Base-by-base conservation (phyloP, 306 rosid genomes). In the Corylus heterophylla region DNA sequence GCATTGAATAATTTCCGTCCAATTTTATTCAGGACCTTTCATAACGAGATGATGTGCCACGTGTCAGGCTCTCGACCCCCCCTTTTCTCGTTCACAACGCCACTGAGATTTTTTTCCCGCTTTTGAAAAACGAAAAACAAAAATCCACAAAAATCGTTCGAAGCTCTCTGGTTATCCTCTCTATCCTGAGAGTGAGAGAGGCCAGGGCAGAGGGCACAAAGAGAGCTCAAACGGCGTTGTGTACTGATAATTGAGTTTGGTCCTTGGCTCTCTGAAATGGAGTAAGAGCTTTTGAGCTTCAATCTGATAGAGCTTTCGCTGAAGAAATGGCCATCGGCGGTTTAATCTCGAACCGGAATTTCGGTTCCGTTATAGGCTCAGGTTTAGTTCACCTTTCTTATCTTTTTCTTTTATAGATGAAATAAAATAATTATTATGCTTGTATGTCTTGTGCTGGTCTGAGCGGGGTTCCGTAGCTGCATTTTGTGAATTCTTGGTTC, bases 281-380 rank as follows among this genome's bases (percentile, higher is more conserved):
- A 51, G n/a, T 81, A 62, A 73, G 42, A 49, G 45, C 49, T 64
- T 16, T 10, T 62, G 35, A 35, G 4, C 35, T 42, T 35, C 48
- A 68, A 6, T n/a, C 54, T 25, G 52, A 35, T 45, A 42, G 8
- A 55, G 54, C 27, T 35, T 69, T 54, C 16, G 17, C 37, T 14
- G 39, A 4, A 68, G 14, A 82, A 85, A 94, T 94, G 97, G 90
- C 89, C 78, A 86, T 94, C 79, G 90, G 88, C 18, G 88, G 91
- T 78, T 83, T 89, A 25, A 83, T 94, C 69, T 90, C 94, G 56
- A 87, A 88, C 83, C 90, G 93, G 77, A 83, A 86, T 74, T 89
- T 94, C 71, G 83, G 86, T 84, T 94, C 90, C 7, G 83, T 89
- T 75, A 2, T 86, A 63, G 84, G 84, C 71, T 81, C 94, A 76